Evolutionary conservation across 1,139 yeast species (phyloP), one percentile per base, ranked within the genome.

Genomic region (Hyphopichia buzzinii): DNA sequence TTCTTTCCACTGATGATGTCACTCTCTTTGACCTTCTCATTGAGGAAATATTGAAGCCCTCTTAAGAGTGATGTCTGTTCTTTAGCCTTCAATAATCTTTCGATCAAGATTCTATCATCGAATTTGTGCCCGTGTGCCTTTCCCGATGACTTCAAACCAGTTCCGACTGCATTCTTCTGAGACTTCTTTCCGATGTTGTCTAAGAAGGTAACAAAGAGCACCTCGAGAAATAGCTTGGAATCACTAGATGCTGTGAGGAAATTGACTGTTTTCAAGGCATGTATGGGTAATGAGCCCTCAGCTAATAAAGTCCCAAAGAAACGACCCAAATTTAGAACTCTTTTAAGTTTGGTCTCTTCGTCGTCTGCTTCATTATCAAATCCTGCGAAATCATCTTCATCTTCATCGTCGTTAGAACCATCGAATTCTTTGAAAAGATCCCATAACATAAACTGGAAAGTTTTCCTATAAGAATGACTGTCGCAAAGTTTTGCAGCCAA

Each of bases 401-500:
- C 70, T 4, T 64, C 69, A 5, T 72, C 76, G 3, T 67, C 74
- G 17, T 41, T 35, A 3, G 53, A 38, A 5, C 65, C 67, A 47
- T 84, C 96, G 33, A 88, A 66, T 25, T 82, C 88, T 45, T 80
- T 79, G n/a, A 90, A 52, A 35, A 81, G 72, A 57, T 92, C 96
- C 97, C 97, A 94, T 31, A 94, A 69, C 54, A 81, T 72, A 56
- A 92, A 89, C 54, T 92, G 97, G 49, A 94, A 83, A 0, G 95
- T 79, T 57, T 90, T 90, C 50, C 87, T 74, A 56, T 84, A 66
- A 2, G 81, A 71, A 44, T 84, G 87, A 26, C 80, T 75, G 26
- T 72, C 77, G 51, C 95, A 84, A 13, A 90, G 59, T 49, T 87
- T 86, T 31, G 74, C 72, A 0, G 95, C 95, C 23, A 94, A 74